A percentile compares a stretch with the other conserved stretches of the same genome.
Evolutionary conservation across 2,329 filamentous ascomycete genomes (phyloP).

Genomic region (Emmonsiellopsis sp.): DNA sequence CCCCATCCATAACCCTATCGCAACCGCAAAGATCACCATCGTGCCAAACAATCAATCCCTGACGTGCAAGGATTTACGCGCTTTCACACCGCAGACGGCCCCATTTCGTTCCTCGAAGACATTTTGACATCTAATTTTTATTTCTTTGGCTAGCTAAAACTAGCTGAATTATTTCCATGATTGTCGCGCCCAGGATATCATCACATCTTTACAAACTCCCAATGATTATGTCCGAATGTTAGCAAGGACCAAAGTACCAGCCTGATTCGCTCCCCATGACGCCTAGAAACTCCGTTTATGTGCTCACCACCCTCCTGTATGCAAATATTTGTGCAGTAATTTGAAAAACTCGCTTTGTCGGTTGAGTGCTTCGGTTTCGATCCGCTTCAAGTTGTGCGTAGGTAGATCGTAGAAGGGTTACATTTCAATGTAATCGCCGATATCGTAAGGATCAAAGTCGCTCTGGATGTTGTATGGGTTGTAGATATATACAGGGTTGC

Average conservation of each 20-base stretch:
- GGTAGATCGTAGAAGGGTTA: not conserved
- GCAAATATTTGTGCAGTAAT: not conserved
- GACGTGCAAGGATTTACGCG: no score
- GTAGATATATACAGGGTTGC: slow-evolving; percentile 13
- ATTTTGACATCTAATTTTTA: not conserved
- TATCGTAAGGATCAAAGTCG: slow-evolving; percentile 20
- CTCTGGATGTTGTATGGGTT: slow-evolving; percentile 19
- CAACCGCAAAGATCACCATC: no score
- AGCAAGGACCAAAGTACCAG: not conserved
- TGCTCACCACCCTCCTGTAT: not conserved
- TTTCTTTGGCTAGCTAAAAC: not conserved
- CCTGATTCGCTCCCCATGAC: slow-evolving; percentile 1
- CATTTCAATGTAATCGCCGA: slow-evolving; percentile 14
- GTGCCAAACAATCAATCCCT: no score
- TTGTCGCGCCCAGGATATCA: not conserved
- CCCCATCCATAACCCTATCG: no score
- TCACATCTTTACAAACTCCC: not conserved
- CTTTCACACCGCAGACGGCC: not conserved
- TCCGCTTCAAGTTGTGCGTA: not conserved
- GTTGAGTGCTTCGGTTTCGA: not conserved
- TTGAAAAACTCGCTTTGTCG: not conserved
- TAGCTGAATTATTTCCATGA: not conserved
- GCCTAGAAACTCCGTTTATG: slow-evolving; percentile 4
- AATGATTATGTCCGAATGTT: not conserved
- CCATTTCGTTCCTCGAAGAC: not conserved